Base-by-base conservation (phyloP, 2,329 filamentous ascomycete species). In the Ascochyta clinopodiicola region DNA sequence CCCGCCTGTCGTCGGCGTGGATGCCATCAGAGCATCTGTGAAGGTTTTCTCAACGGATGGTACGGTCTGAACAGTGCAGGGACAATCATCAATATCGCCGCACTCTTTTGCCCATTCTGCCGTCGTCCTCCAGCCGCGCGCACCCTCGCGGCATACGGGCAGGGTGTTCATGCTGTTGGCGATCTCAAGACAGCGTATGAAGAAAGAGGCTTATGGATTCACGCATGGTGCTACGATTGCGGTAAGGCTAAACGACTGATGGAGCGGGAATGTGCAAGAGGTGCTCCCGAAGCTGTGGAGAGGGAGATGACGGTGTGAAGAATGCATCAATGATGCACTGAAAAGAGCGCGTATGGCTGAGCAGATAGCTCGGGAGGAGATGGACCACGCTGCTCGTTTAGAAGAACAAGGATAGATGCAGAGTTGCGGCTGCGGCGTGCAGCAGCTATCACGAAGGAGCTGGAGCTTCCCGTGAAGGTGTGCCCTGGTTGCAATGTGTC, bases 191-290 rank as follows among this genome's bases (percentile, higher is more conserved):
- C 63, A 1, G 81, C 79, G 0, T 70, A 82, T 0, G 62, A 73
- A 2, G 74, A 80, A 12, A 60, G 70, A 1, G 80, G 76, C 2
- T 68, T 67, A 1, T 81, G 77, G 76, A 78, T 82, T 47, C 81
- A 83, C 39, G 80, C 77, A 0, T 82, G 79, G 81, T 85, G 83
- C 60, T 53, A 31, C 2, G 64, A 57, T 3, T 83, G 81, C 49
- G 74, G 73, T 3, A 68, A 70, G 10, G 81, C 81, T 4, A 76
- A 74, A 59, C 70, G 70, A 52, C 76, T 74, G 45, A 70, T 78
- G 17, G 78, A 80, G 59, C 69, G 80, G 6, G 76, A 75, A 2
- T 84, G 82, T 57, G 79, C 77, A 0, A 68, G 68, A 0, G 80
- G 78, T 0, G 72, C 72, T 1, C 77, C 78, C 0, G 64, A 67